These are phyloP conservation scores for Plasmodium malariae DNA, from an alignment of 169 alveolate genomes.

Conservation along the genomic window DNA sequence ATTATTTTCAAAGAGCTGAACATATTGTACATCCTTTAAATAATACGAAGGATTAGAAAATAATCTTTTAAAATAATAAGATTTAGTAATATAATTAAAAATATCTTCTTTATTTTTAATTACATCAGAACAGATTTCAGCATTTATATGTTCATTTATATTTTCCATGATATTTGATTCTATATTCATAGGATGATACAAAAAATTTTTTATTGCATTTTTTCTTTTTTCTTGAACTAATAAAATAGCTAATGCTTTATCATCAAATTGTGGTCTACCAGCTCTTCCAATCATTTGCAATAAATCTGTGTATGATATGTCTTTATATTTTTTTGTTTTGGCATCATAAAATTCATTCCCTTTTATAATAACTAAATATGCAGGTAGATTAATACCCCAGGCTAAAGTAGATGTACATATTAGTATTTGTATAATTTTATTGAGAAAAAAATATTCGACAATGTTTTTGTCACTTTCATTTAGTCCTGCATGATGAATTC, in stretches of 20 bases:
- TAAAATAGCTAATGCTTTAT: conserved; percentile 96
- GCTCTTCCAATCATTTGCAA: conserved; percentile 99
- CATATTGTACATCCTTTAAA: conserved; percentile 71
- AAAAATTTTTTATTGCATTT: conserved; percentile 96
- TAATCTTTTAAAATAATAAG: conserved; percentile 87
- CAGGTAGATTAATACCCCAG: conserved; percentile 99
- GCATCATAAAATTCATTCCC: conserved; percentile 87
- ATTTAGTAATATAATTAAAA: conserved; percentile 89
- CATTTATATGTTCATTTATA: conserved; percentile 96
- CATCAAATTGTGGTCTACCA: conserved; percentile 99
- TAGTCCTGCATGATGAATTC: conserved; percentile 99
- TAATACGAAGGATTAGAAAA: conserved; percentile 86
- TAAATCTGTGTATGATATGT: conserved; percentile 80
- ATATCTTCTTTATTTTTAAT: conserved; percentile 88
- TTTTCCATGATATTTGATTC: conserved; percentile 94
- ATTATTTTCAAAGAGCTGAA: conserved; percentile 73
- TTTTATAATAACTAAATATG: conserved; percentile 96
- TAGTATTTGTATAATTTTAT: conserved; percentile 94
- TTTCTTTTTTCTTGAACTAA: conserved; percentile 96
- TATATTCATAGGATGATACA: conserved; percentile 99
- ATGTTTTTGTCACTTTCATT: conserved; percentile 95
- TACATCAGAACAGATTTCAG: conserved; percentile 98
- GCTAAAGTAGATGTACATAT: conserved; percentile 99
- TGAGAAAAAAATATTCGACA: conserved; percentile 96
- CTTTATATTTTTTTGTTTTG: conserved; percentile 80